These are phyloP conservation scores for Tricholoma bakamatsutake DNA, from an alignment of 768 basidiomycete genomes.

Conservation along the genomic window DNA sequence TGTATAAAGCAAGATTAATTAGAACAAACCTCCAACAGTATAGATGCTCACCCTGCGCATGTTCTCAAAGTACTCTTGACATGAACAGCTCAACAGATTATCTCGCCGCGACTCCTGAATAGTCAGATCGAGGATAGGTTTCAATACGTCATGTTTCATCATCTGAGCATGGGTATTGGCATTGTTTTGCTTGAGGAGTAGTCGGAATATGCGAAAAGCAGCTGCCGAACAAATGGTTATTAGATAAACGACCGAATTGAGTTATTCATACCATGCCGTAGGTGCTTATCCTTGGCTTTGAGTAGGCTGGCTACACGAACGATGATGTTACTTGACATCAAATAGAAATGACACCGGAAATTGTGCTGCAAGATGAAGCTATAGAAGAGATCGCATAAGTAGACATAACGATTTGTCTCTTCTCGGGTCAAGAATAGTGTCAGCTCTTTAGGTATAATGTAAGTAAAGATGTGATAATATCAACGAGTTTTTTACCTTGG, in stretches of 20 bases:
- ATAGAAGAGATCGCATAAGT: conserved; percentile 87
- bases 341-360: conserved; percentile 87
- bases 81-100: conserved; percentile 90
- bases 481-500: conserved; percentile 20
- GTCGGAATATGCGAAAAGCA: conserved; percentile 87
- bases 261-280: conserved; percentile 74
- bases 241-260: not conserved
- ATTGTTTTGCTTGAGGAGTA: conserved; percentile 79
- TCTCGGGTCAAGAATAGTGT: conserved; percentile 59
- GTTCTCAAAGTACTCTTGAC: conserved; percentile 92
- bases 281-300: conserved; percentile 82
- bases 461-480: not conserved
- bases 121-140: conserved; percentile 81
- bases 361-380: conserved; percentile 85
- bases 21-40: not conserved
- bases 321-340: conserved; percentile 77
- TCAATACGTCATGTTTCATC: conserved; percentile 78
- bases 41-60: conserved; percentile 65
- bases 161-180: conserved; percentile 67
- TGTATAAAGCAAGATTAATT: not conserved
- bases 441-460: conserved; percentile 33
- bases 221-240: conserved; percentile 40
- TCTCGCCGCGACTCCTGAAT: conserved; percentile 78
- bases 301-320: conserved; percentile 71
- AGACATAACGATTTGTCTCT: conserved; percentile 77